Evolutionary conservation across 306 rosid species (phyloP).

Genomic region (Citrullus colocynthis): DNA sequence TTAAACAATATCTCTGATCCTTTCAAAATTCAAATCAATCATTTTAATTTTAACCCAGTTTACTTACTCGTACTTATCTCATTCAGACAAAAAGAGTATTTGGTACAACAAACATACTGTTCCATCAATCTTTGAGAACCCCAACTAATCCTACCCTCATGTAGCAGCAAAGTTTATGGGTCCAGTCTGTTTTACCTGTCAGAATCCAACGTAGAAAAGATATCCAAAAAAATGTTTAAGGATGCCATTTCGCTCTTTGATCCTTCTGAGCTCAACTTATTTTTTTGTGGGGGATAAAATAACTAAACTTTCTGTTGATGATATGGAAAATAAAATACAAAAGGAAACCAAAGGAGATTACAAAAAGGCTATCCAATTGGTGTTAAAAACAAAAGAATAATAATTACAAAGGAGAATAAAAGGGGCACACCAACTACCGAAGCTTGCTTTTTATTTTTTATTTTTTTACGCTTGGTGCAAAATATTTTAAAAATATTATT

Average conservation of each 20-base stretch:
- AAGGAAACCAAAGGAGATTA: background rate
- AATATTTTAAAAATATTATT: background rate
- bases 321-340: background rate
- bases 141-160: background rate
- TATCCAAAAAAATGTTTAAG: background rate
- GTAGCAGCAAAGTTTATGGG: background rate
- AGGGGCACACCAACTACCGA: background rate
- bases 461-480: background rate
- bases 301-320: background rate
- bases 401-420: background rate
- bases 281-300: background rate
- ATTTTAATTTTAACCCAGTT: background rate
- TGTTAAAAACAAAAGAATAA: background rate
- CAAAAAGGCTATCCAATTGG: background rate
- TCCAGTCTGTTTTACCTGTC: background rate
- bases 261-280: background rate
- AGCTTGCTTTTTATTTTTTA: background rate
- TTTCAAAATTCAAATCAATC: too few species aligned
- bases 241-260: background rate
- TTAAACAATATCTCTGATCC: background rate
- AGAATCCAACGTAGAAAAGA: background rate
- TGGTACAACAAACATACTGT: background rate
- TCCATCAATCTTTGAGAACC: background rate
- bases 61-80: background rate
- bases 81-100: background rate